A percentile compares a stretch with the other conserved stretches of the same genome.
Conservation (phyloP, 176 grass and related monocot species). For the Eragrostis curvula region DNA sequence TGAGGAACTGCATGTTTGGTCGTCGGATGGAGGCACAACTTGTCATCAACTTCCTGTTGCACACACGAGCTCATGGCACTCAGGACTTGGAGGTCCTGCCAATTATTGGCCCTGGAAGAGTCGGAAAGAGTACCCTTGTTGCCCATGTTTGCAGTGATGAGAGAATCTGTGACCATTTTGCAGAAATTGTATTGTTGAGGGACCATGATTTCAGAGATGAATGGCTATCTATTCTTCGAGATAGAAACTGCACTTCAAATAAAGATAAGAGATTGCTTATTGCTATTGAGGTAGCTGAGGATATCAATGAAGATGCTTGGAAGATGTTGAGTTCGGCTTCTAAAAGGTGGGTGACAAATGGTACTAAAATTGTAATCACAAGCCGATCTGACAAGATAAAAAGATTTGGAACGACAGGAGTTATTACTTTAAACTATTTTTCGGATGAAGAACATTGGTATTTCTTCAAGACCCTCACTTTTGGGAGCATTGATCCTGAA, state of each 20-base stretch:
- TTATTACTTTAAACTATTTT: background rate
- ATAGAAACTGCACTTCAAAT: background rate
- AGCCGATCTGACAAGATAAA: background rate
- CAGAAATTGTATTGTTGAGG: background rate
- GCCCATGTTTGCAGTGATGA: slow-evolving; percentile 28
- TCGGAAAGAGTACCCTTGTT: slow-evolving; percentile 34
- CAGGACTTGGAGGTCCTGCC: background rate
- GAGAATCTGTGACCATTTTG: slow-evolving; percentile 32
- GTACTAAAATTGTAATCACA: slow-evolving; percentile 36
- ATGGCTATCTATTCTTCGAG: background rate
- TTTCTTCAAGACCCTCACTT: slow-evolving; percentile 1
- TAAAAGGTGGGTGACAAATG: background rate
- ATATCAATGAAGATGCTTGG: background rate
- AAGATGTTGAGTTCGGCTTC: background rate
- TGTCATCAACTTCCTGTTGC: slow-evolving; percentile 10
- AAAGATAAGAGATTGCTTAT: slow-evolving; percentile 14
- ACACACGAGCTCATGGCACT: background rate
- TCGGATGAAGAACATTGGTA: background rate
- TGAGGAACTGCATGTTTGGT: slow-evolving; percentile 4
- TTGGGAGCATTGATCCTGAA: background rate
- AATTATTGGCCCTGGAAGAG: background rate
- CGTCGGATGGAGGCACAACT: background rate
- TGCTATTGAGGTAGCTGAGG: background rate
- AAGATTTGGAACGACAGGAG: background rate
- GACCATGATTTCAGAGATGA: background rate